Percentiles rank a stretch among this genome's conserved stretches.
phyloP scores from a whole-genome alignment of 345 rosid genomes.

The Populus euphratica region DNA sequence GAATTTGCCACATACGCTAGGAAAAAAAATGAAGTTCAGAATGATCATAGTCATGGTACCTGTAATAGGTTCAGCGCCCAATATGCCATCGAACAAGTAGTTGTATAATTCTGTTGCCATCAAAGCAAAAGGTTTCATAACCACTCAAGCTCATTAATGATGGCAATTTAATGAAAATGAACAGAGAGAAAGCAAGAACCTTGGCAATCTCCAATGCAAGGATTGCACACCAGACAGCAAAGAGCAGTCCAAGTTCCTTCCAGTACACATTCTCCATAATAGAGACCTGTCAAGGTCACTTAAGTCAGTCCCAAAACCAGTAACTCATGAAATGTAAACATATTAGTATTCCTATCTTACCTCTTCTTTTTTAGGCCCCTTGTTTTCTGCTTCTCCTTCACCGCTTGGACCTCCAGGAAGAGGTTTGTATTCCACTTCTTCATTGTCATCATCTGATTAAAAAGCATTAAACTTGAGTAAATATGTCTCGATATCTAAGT shows the following conservation, averaged over 20 bases:
- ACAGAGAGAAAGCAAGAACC: constrained; percentile 20
- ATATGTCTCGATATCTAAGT: too few species aligned
- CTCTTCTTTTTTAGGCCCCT: constrained; percentile 13
- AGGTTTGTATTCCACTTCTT: constrained; percentile 24
- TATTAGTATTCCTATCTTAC: constrained; percentile 2
- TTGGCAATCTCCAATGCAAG: constrained; percentile 40
- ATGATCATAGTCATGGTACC: constrained; percentile 30
- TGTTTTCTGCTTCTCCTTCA: constrained; percentile 2
- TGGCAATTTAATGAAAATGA: background rate
- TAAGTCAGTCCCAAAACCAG: background rate
- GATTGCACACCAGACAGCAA: constrained; percentile 36
- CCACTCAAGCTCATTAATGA: constrained; percentile 6
- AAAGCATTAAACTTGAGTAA: background rate
- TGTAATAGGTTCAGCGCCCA: constrained; percentile 65
- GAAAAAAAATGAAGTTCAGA: background rate
- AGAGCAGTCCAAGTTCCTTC: constrained; percentile 45
- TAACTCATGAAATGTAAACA: background rate
- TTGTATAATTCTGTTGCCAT: constrained; percentile 44
- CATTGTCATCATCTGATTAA: constrained; percentile 19
- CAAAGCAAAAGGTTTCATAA: constrained; percentile 2
- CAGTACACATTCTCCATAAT: constrained; percentile 39
- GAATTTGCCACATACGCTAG: background rate
- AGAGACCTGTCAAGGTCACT: constrained; percentile 30
- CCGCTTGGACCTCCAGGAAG: constrained; percentile 19
- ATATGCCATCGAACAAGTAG: constrained; percentile 56